Percentiles rank a stretch among this genome's conserved stretches.
These are phyloP conservation scores for Bertia moriformis DNA, from an alignment of 2,329 filamentous ascomycete genomes.

Conservation along the genomic window DNA sequence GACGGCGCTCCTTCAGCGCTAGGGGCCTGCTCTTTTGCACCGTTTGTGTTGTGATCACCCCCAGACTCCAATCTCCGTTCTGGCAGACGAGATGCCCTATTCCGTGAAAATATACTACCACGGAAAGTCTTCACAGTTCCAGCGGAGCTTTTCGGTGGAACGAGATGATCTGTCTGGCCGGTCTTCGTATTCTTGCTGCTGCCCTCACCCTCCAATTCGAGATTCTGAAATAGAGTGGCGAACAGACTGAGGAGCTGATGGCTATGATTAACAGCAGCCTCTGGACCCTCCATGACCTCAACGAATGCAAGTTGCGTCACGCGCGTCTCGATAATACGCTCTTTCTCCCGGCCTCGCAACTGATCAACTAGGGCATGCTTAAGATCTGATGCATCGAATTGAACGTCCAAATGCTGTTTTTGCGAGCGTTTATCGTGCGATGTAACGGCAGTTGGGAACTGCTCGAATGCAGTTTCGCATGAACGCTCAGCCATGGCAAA, in stretches of 20 bases:
- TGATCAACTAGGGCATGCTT: constrained; percentile 25
- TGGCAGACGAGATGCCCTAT: not conserved
- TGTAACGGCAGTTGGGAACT: constrained; percentile 33
- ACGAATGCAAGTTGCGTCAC: constrained; percentile 46
- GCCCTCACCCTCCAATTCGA: constrained; percentile 14
- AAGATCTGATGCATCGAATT: constrained; percentile 2
- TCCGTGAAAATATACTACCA: not conserved
- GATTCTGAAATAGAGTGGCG: constrained; percentile 35
- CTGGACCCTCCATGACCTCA: constrained; percentile 39
- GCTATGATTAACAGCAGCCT: constrained; percentile 41
- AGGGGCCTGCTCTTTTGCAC: not conserved
- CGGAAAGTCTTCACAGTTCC: not conserved
- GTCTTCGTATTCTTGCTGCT: constrained; percentile 7
- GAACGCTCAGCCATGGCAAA: constrained; percentile 38
- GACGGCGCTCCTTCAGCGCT: constrained; percentile 23
- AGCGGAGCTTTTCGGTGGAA: constrained; percentile 23
- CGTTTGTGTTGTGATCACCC: not conserved
- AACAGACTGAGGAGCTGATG: constrained; percentile 46
- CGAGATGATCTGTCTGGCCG: constrained; percentile 13
- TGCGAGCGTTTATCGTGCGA: not conserved
- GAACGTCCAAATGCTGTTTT: not conserved
- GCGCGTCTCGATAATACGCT: constrained; percentile 43
- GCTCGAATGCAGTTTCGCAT: constrained; percentile 48
- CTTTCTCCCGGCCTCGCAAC: constrained; percentile 42
- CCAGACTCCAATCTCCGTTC: not conserved